These are phyloP conservation scores for Ophiostoma sp. DNA, from an alignment of 2,329 filamentous ascomycete genomes.

Conservation along the genomic window DNA sequence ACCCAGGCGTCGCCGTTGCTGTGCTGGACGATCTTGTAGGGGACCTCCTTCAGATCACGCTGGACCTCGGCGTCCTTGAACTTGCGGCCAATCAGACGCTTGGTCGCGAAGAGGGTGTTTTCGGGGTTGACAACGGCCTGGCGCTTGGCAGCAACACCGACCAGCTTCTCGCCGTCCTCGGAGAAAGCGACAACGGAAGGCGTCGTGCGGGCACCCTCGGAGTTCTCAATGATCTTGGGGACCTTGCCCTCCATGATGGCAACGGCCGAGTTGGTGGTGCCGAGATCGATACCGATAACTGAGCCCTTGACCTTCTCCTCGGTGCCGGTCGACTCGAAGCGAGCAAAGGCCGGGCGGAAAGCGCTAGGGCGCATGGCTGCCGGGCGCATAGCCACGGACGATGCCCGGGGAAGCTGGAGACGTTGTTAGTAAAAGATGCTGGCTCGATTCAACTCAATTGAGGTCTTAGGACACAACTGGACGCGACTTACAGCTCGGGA, in stretches of 20 bases:
- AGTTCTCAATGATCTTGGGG: conserved; percentile 71
- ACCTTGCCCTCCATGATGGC: conserved; percentile 96
- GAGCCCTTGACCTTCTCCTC: conserved; percentile 88
- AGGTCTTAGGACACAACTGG: background rate
- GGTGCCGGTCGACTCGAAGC: conserved; percentile 67
- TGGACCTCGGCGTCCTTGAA: conserved; percentile 89
- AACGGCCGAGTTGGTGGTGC: conserved; percentile 72
- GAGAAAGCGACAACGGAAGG: conserved; percentile 91
- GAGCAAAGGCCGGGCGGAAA: conserved; percentile 70
- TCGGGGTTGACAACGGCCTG: conserved; percentile 96
- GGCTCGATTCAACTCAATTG: background rate
- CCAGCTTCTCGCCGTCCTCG: conserved; percentile 96
- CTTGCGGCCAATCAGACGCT: conserved; percentile 98
- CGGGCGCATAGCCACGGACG: conserved; percentile 66
- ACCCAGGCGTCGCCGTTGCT: conserved; percentile 96
- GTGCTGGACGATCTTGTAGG: conserved; percentile 90
- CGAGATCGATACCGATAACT: conserved; percentile 85
- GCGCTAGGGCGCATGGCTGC: conserved; percentile 66
- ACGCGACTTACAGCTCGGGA: conserved; percentile 69
- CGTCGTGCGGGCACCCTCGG: conserved; percentile 81
- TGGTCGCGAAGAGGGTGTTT: conserved; percentile 96
- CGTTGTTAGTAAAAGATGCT: background rate
- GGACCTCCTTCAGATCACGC: conserved; percentile 99
- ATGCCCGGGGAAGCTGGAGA: conserved; percentile 72
- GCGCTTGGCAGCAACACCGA: conserved; percentile 97